Conservation (phyloP, 345 rosid genomes). For the Theobroma cacao region DNA sequence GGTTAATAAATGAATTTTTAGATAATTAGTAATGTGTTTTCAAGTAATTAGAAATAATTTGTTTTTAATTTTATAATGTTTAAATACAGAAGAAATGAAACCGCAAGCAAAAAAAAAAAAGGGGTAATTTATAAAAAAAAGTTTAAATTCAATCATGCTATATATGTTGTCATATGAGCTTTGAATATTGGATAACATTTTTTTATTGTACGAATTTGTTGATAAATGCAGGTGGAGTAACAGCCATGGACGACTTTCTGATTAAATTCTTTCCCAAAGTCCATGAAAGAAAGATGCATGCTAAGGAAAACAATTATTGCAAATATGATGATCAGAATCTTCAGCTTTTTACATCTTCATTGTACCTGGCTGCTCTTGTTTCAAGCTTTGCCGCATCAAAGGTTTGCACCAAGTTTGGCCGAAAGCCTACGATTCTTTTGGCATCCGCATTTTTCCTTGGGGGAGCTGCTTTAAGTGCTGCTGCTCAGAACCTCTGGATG, state of each 20-base stretch:
- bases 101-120: no score
- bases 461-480: constrained; percentile 25
- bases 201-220: neutral
- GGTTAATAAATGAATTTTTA: no score
- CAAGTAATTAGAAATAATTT: no score
- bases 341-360: constrained; percentile 53
- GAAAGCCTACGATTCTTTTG: constrained; percentile 42
- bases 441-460: constrained; percentile 36
- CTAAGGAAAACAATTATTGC: constrained; percentile 49
- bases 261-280: constrained; percentile 38
- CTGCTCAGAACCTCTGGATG: constrained; percentile 26
- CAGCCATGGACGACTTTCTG: constrained; percentile 55
- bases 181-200: neutral
- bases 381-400: constrained; percentile 42
- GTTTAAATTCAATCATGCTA: no score
- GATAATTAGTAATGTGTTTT: no score
- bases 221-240: constrained; percentile 44
- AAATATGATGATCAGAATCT: constrained; percentile 39
- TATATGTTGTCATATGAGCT: no score
- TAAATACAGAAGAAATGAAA: no score
- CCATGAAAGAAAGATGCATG: constrained; percentile 36
- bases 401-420: constrained; percentile 32
- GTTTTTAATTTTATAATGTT: no score
- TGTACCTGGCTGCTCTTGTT: constrained; percentile 44
- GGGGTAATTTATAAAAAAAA: no score